Conservation (phyloP, 495 filamentous ascomycete genomes). For the Penicillium silybi region DNA sequence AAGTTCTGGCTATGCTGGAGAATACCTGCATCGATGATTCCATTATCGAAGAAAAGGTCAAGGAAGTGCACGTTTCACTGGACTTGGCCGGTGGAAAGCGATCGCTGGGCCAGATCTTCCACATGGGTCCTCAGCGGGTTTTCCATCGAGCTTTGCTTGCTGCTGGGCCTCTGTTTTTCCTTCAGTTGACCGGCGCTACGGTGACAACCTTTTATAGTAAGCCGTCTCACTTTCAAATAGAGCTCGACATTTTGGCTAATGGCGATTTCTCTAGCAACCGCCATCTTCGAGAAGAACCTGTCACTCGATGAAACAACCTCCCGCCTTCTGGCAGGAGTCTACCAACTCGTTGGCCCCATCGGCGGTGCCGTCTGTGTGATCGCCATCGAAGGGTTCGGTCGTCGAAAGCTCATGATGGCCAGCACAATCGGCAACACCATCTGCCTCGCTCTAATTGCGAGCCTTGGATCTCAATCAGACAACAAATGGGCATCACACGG, state of each 20-base stretch:
- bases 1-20: conserved; percentile 39
- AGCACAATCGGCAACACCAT: conserved; percentile 35
- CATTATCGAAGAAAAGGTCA: conserved; percentile 11
- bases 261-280: conserved; percentile 6
- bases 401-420: conserved; percentile 17
- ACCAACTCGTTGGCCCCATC: conserved; percentile 18
- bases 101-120: conserved; percentile 10
- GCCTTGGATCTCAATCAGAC: conserved; percentile 7
- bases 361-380: conserved; percentile 17
- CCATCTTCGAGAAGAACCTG: conserved; percentile 23
- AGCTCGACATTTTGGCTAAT: background rate
- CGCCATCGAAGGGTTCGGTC: conserved; percentile 20
- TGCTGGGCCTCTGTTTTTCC: conserved; percentile 11
- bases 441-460: conserved; percentile 39
- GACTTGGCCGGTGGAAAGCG: conserved; percentile 6
- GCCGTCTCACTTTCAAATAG: background rate
- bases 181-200: conserved; percentile 22
- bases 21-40: conserved; percentile 24
- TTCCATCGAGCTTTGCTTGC: conserved; percentile 22
- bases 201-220: conserved; percentile 27
- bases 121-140: conserved; percentile 21
- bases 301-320: conserved; percentile 13
- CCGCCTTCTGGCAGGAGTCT: conserved; percentile 18
- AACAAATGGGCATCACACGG: conserved; percentile 15
- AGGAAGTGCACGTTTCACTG: conserved; percentile 20